Conservation (phyloP, 1,284 basidiomycete species). For the Vanrija sp. region DNA sequence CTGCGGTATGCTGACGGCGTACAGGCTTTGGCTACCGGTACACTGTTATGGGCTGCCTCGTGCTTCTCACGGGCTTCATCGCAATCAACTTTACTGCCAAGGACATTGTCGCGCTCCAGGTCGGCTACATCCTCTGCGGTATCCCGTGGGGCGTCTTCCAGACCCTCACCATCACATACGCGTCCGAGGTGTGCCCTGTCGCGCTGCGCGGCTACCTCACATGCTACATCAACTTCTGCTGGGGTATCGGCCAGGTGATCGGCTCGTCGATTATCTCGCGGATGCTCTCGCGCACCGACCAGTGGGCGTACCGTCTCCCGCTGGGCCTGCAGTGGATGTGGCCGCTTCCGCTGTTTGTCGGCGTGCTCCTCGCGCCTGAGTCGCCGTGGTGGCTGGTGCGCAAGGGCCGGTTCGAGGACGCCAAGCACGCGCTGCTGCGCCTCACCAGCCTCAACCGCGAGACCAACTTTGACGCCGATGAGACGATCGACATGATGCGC, state of each 20-base stretch:
- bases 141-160: constrained; percentile 43
- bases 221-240: constrained; percentile 44
- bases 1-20: too few species aligned
- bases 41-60: constrained; percentile 33
- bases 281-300: constrained; percentile 31
- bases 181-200: constrained; percentile 45
- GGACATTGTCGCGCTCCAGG: constrained; percentile 30
- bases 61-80: constrained; percentile 36
- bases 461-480: constrained; percentile 46
- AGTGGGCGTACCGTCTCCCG: constrained; percentile 43
- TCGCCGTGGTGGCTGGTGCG: constrained; percentile 26
- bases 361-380: constrained; percentile 30
- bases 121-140: constrained; percentile 38
- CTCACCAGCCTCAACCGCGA: constrained; percentile 40
- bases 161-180: constrained; percentile 29
- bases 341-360: constrained; percentile 39
- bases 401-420: constrained; percentile 48
- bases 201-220: constrained; percentile 45
- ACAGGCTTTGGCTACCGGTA: constrained; percentile 40
- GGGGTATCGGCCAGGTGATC: constrained; percentile 44
- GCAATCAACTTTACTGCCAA: constrained; percentile 42
- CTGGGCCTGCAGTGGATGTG: constrained; percentile 40
- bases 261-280: constrained; percentile 45
- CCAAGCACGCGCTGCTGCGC: constrained; percentile 45
- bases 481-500: constrained; percentile 50